Conservation (phyloP, 2,329 filamentous ascomycete genomes). For the Penicillium sp. region DNA sequence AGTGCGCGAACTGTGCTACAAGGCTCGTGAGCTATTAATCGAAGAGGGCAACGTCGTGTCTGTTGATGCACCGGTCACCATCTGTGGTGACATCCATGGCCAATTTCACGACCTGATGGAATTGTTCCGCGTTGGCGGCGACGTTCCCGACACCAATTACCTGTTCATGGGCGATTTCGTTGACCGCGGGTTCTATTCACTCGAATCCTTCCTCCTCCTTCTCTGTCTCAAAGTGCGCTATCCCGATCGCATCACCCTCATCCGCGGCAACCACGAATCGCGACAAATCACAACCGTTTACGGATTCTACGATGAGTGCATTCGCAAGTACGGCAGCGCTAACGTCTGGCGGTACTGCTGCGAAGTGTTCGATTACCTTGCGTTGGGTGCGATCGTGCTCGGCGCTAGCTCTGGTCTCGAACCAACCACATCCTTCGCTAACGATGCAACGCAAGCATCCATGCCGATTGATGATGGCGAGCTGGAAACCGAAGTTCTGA, state of each 20-base stretch:
- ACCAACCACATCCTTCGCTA: constrained; percentile 53
- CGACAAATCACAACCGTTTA: constrained; percentile 96
- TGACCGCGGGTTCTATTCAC: constrained; percentile 94
- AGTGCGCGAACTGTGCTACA: constrained; percentile 95
- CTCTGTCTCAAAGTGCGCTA: constrained; percentile 96
- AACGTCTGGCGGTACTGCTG: constrained; percentile 98
- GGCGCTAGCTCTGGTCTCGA: constrained; percentile 66
- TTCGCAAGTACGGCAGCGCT: constrained; percentile 91
- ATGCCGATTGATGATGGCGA: constrained; percentile 61
- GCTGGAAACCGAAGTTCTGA: constrained; percentile 88
- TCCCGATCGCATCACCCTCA: constrained; percentile 92
- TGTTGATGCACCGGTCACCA: constrained; percentile 91
- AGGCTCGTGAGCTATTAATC: constrained; percentile 89
- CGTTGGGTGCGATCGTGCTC: constrained; percentile 82
- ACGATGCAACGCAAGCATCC: constrained; percentile 47
- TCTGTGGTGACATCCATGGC: constrained; percentile 95
- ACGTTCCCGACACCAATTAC: constrained; percentile 93
- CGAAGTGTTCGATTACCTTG: constrained; percentile 96
- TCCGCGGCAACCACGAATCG: constrained; percentile 92
- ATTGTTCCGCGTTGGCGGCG: constrained; percentile 85
- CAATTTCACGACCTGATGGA: constrained; percentile 98
- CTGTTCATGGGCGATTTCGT: constrained; percentile 99
- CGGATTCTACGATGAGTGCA: constrained; percentile 95
- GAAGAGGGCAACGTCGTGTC: constrained; percentile 97
- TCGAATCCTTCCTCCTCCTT: constrained; percentile 93